Evolutionary conservation across 2,329 filamentous ascomycete species (phyloP), one percentile per base, ranked within the genome.

Genomic region (Calonectria ilicicola): DNA sequence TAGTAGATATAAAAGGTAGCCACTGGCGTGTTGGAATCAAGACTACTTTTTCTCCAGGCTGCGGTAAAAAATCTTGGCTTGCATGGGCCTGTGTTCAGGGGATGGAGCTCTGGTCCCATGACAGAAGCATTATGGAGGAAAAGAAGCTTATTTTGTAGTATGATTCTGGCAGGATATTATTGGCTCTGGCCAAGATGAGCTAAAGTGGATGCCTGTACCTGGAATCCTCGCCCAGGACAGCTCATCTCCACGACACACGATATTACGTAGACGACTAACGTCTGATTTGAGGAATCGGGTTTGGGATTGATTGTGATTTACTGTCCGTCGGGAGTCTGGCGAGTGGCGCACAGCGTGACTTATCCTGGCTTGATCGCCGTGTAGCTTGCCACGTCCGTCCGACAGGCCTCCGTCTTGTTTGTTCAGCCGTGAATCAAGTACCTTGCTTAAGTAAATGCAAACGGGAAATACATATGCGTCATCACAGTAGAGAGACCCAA

Each of bases 71-170:
- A 56, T 26, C 51, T 29, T 46, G 46, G 42, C 62, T 60, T 66
- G 64, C 58, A 63, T 42, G 38, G 58, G 26, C 17, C 6, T 6
- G 64, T 40, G 21, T 23, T 23, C 47, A 19, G 46, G 46, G 44
- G 63, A 65, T 23, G n/a, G n/a, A 46, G 26, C 29, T 35, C 42
- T 65, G 32, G 32, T 23, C 35, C 46, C 44, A 53, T 29, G 32
- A 35, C n/a, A n/a, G 6, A 53, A 56, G 19, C 12, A 51, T 46
- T 19, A 32, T 49, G 21, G 23, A 12, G 29, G 17, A 68, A 72
- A 72, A 72, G 58, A 72, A 72, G 69, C 69, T 72, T 72, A 72
- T 60, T 53, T 71, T 65, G 46, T 47, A 72, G 40, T 15, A 44
- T 67, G 27, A 49, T 58, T 35, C 40, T 58, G 21, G 44, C 32